These are phyloP conservation scores for Cardamine occulta DNA, from an alignment of 345 rosid species.

Conservation along the genomic window DNA sequence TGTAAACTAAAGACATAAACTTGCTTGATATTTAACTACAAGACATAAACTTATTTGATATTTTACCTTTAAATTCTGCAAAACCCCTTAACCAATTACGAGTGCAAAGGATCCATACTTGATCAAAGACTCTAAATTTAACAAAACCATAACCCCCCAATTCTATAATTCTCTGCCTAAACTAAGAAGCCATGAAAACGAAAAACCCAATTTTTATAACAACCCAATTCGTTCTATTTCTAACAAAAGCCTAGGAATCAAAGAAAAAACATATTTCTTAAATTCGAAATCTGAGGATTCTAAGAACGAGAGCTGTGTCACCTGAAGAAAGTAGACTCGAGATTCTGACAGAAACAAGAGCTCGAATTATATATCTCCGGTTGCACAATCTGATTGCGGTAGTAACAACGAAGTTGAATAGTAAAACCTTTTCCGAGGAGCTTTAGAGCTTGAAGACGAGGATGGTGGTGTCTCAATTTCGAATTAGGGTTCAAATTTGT, in stretches of 20 bases:
- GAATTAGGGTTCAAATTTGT: too few species aligned
- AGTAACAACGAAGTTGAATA: neutral
- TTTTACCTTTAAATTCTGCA: too few species aligned
- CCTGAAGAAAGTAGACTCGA: neutral
- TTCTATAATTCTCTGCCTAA: neutral
- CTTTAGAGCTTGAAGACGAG: too few species aligned
- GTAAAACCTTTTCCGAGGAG: too few species aligned
- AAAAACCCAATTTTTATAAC: neutral
- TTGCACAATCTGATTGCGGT: conserved; percentile 11
- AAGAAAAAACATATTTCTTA: too few species aligned
- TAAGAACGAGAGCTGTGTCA: neutral
- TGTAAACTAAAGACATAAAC: too few species aligned
- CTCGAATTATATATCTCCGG: neutral
- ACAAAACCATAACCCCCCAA: conserved; percentile 39
- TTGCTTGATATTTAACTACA: too few species aligned
- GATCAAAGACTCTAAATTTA: conserved; percentile 28
- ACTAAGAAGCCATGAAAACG: neutral
- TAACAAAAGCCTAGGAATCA: neutral
- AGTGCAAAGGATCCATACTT: conserved; percentile 58
- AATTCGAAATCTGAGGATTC: neutral
- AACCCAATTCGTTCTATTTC: neutral
- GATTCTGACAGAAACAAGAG: neutral
- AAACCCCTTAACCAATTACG: too few species aligned
- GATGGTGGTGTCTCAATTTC: too few species aligned
- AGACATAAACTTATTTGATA: too few species aligned